A percentile compares a stretch with the other conserved stretches of the same genome.
Conservation (phyloP, 306 rosid genomes). For the Pachyrhizus erosus region DNA sequence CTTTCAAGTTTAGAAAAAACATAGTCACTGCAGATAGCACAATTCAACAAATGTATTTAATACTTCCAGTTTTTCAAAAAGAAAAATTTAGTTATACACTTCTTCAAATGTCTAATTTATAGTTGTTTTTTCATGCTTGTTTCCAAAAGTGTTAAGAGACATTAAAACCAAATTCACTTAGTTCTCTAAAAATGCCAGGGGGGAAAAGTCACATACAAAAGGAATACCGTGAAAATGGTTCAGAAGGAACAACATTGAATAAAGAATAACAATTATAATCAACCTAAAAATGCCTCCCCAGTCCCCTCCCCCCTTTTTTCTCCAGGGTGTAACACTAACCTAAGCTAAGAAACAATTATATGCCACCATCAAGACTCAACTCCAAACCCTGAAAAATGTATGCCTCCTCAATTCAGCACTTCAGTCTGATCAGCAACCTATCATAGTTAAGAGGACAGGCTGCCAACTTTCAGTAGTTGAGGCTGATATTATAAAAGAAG, state of each 20-base stretch:
- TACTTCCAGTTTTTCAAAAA: not conserved
- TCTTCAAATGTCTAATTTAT: not conserved
- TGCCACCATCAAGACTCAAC: constrained; percentile 5
- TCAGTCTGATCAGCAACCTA: constrained; percentile 15
- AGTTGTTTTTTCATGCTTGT: not conserved
- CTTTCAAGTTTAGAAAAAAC: not conserved
- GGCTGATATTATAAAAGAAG: constrained; percentile 1
- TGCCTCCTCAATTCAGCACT: not conserved
- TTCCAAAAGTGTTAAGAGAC: not conserved
- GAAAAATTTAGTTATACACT: not conserved
- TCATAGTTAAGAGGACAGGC: not conserved
- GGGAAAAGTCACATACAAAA: not conserved
- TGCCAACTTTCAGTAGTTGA: not conserved
- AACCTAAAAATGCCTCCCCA: not conserved
- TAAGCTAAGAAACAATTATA: constrained; percentile 23
- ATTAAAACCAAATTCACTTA: not conserved
- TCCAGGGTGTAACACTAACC: constrained; percentile 1
- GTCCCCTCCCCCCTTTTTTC: not conserved
- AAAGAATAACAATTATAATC: not conserved
- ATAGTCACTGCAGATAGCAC: not conserved
- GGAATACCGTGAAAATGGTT: not conserved
- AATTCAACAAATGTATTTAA: not conserved
- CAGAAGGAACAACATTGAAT: constrained; percentile 17
- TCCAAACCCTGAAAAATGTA: constrained; percentile 21
- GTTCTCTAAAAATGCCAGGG: not conserved